These are phyloP conservation scores for Penicillium expansum DNA, from an alignment of 2,329 filamentous ascomycete species.

Conservation along the genomic window DNA sequence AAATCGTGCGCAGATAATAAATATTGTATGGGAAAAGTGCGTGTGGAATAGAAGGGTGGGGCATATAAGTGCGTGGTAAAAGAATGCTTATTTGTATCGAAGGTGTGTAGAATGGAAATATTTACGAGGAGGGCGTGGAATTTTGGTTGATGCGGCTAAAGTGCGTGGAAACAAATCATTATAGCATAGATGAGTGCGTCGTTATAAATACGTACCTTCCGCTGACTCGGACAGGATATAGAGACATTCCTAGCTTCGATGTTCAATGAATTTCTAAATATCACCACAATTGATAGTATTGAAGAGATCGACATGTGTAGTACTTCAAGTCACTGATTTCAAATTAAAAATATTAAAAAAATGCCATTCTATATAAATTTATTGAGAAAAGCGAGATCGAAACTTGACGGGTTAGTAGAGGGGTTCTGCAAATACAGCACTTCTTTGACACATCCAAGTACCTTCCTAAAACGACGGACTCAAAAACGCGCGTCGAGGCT, in stretches of 20 bases:
- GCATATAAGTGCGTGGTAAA: background rate
- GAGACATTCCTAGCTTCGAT: background rate
- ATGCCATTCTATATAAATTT: background rate
- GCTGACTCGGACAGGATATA: no score
- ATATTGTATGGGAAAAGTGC: no score
- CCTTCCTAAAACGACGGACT: background rate
- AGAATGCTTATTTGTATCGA: background rate
- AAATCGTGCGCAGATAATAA: background rate
- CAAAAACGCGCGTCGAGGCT: no score
- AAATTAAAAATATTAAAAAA: background rate
- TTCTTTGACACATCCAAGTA: no score
- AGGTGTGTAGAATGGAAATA: background rate
- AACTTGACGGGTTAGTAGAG: no score
- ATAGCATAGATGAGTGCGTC: background rate
- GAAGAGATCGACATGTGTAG: background rate
- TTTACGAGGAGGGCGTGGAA: background rate
- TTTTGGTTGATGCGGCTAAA: background rate
- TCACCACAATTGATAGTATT: background rate
- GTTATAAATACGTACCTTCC: background rate
- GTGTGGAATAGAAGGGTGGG: background rate
- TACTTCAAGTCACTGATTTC: no score
- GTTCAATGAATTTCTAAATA: background rate
- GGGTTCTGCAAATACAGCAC: background rate
- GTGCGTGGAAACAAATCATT: no score
- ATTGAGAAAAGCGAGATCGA: background rate